Base-by-base conservation (phyloP, 257 asterid species). In the Paulownia fortunei region DNA sequence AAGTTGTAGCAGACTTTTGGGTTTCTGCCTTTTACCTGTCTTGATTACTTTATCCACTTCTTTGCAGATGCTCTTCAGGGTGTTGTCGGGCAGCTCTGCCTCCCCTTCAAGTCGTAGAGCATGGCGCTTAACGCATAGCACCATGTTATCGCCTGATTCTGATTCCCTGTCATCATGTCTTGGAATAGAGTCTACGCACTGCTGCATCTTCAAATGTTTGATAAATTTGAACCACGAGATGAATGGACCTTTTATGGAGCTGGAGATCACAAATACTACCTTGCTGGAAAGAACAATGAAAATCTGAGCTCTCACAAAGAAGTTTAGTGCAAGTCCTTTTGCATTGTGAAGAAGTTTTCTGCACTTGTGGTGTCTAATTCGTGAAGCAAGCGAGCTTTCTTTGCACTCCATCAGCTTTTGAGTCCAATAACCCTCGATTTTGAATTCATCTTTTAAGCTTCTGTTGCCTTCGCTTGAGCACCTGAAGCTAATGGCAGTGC, bases 81-180 rank as follows among this genome's bases (percentile, higher is more conserved):
- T 61, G 4, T 6, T 30, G 16, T 47, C 5, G 2, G 87, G 82
- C 58, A 87, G 16, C 56, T 60, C 79, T 0, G 44, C 69, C 75
- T 87, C 88, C 0, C 77, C 68, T 19, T 82, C 86, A 3, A 84
- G 84, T 2, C 58, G 80, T 63, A 87, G 54, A 30, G 80, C 84
- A 52, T 61, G 78, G 1, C 9, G 19, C 32, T 30, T 15, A 73
- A 58, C n/a, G n/a, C n/a, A 26, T 74, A 77, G 36, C 2, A 39
- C 58, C 52, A 74, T 12, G 47, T 23, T 79, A 6, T 6, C 23
- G 2, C 13, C 58, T 9, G n/a, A 8, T 34, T 68, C 61, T n/a
- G n/a, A n/a, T n/a, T n/a, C n/a, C n/a, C n/a, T n/a, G n/a, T n/a
- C n/a, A n/a, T n/a, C 18, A 5, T 12, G n/a, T 47, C 9, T 23